Conservation (phyloP, 2,329 filamentous ascomycete genomes). For the Microdochium bolleyi region DNA sequence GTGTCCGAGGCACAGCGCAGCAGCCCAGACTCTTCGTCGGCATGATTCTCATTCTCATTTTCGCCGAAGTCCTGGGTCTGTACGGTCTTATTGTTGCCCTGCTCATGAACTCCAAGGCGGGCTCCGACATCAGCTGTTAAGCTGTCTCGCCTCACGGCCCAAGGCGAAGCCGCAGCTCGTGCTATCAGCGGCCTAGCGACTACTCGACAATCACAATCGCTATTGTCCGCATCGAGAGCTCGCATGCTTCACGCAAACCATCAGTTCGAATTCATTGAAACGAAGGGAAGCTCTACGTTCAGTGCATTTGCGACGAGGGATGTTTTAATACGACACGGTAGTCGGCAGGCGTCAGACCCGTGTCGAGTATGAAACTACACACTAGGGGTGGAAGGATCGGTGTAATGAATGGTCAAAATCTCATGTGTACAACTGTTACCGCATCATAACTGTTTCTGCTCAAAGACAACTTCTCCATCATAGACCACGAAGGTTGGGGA, state of each 20-base stretch:
- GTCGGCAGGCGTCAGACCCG: not conserved
- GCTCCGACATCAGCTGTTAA: conserved; percentile 56
- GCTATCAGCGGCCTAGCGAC: not conserved
- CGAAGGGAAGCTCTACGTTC: not conserved
- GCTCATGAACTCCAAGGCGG: conserved; percentile 96
- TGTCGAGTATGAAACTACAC: not conserved
- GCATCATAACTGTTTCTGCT: conserved; percentile 1
- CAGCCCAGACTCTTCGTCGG: conserved; percentile 85
- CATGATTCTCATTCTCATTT: conserved; percentile 99
- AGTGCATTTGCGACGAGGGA: not conserved
- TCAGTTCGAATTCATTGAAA: not conserved
- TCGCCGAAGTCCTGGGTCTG: conserved; percentile 98
- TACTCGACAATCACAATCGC: not conserved
- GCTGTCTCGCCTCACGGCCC: not conserved
- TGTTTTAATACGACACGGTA: not conserved
- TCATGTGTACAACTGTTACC: not conserved
- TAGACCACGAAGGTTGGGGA: not conserved
- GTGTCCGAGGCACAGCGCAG: conserved; percentile 79
- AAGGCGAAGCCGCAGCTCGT: not conserved
- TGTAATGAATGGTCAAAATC: conserved; percentile 1
- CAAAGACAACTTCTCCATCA: not conserved
- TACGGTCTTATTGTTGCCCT: conserved; percentile 98
- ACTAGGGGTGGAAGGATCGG: not conserved
- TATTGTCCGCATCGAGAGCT: not conserved
- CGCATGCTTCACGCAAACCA: not conserved